Evolutionary conservation across 495 filamentous ascomycete species (phyloP).

Genomic region (Aspergillus bridgeri): DNA sequence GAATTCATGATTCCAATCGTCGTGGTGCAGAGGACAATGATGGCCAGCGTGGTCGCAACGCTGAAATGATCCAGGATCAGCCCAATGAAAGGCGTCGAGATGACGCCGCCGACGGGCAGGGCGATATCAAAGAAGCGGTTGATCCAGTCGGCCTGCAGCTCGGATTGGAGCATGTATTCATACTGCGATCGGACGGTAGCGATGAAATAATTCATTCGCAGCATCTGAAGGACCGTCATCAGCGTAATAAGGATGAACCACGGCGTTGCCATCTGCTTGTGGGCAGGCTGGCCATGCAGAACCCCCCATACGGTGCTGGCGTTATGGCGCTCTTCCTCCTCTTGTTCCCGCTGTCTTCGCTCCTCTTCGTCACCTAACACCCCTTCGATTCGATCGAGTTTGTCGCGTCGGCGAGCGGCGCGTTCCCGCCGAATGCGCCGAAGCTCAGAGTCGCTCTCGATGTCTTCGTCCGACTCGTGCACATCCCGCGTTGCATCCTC

Average conservation of each 20-base stretch:
- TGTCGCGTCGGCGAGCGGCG: slow-evolving; percentile 56
- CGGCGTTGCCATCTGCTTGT: slow-evolving; percentile 71
- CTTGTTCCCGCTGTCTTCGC: slow-evolving; percentile 44
- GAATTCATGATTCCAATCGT: slow-evolving; percentile 75
- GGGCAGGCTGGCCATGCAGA: slow-evolving; percentile 70
- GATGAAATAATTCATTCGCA: slow-evolving; percentile 95
- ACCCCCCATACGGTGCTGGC: slow-evolving; percentile 68
- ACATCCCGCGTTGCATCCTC: slow-evolving; percentile 41
- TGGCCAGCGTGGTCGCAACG: slow-evolving; percentile 63
- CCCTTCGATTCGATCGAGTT: slow-evolving; percentile 63
- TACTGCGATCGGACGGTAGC: slow-evolving; percentile 88
- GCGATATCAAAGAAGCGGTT: slow-evolving; percentile 92
- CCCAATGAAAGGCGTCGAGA: slow-evolving; percentile 84
- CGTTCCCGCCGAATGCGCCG: slow-evolving; percentile 55
- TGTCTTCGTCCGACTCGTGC: slow-evolving; percentile 60
- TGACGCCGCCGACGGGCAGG: slow-evolving; percentile 77
- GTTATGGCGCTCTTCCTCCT: slow-evolving; percentile 52
- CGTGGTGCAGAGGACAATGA: slow-evolving; percentile 72
- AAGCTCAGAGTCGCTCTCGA: slow-evolving; percentile 39
- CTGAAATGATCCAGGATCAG: slow-evolving; percentile 65
- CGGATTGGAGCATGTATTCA: slow-evolving; percentile 63
- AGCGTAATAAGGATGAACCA: slow-evolving; percentile 92
- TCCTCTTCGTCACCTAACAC: slow-evolving; percentile 60
- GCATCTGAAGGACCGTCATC: slow-evolving; percentile 95
- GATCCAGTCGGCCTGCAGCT: slow-evolving; percentile 58